These are phyloP conservation scores for Daldinia grandis DNA, from an alignment of 495 filamentous ascomycete genomes.

Conservation along the genomic window DNA sequence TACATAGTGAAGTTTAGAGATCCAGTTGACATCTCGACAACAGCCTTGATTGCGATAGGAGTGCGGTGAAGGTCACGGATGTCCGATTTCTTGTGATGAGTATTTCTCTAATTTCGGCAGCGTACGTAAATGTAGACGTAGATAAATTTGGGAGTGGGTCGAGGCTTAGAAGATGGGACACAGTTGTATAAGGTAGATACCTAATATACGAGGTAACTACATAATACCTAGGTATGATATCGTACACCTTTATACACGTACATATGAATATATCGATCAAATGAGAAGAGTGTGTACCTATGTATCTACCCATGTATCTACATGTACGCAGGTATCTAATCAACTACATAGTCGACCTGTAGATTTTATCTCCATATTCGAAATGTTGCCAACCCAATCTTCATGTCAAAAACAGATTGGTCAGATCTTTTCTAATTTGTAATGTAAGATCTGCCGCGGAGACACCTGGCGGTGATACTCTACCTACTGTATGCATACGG, in stretches of 20 bases:
- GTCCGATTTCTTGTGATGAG: neutral
- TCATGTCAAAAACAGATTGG: constrained; percentile 5
- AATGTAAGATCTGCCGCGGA: constrained; percentile 4
- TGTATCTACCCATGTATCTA: no score
- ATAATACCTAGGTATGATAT: neutral
- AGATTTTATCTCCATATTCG: neutral
- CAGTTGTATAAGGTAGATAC: neutral
- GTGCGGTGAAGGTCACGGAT: neutral
- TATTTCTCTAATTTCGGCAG: neutral
- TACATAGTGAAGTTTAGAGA: neutral
- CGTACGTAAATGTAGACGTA: neutral
- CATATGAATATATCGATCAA: neutral
- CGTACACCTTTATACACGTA: neutral
- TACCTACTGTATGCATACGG: neutral
- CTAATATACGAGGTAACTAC: no score
- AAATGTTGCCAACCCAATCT: neutral
- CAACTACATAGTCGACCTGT: neutral
- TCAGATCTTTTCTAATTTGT: constrained; percentile 6
- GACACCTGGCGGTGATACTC: constrained; percentile 8
- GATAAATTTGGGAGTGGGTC: constrained; percentile 2
- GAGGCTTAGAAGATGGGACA: constrained; percentile 4
- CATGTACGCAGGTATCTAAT: neutral
- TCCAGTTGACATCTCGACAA: neutral
- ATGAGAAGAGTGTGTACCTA: neutral
- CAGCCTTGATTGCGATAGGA: no score